Conservation (phyloP, 176 grass and related monocot species). For the Ensete glaucum region DNA sequence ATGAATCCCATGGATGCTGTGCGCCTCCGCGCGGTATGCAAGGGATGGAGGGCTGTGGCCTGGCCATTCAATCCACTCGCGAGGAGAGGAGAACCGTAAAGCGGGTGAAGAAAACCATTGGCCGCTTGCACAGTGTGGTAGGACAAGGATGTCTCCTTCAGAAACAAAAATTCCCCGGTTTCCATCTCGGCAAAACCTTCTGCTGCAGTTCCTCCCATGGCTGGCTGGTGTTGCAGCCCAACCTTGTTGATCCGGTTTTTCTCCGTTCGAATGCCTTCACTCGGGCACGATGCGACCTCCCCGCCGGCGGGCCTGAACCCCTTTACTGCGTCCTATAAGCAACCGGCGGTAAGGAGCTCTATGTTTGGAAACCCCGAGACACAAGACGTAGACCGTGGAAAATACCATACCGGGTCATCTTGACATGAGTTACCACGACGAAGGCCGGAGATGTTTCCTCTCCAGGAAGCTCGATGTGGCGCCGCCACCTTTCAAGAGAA, state of each 20-base stretch:
- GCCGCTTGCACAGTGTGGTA: too few species aligned
- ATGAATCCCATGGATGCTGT: too few species aligned
- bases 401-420: not conserved
- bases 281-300: not conserved
- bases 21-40: too few species aligned
- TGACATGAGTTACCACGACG: not conserved
- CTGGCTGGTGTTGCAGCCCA: not conserved
- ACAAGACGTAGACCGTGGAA: not conserved
- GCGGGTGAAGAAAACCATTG: too few species aligned
- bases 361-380: not conserved
- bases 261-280: not conserved
- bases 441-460: not conserved
- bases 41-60: too few species aligned
- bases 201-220: not conserved
- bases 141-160: not conserved
- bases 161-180: not conserved
- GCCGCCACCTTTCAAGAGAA: not conserved
- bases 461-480: not conserved
- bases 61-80: too few species aligned
- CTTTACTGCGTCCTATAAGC: not conserved
- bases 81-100: too few species aligned
- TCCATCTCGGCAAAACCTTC: not conserved
- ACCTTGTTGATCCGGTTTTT: not conserved
- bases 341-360: not conserved
- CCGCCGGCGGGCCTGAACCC: not conserved